Percentiles rank a stretch among this genome's conserved stretches.
phyloP scores from a whole-genome alignment of 2,329 filamentous ascomycete genomes.

The Berkeleyomyces basicola region DNA sequence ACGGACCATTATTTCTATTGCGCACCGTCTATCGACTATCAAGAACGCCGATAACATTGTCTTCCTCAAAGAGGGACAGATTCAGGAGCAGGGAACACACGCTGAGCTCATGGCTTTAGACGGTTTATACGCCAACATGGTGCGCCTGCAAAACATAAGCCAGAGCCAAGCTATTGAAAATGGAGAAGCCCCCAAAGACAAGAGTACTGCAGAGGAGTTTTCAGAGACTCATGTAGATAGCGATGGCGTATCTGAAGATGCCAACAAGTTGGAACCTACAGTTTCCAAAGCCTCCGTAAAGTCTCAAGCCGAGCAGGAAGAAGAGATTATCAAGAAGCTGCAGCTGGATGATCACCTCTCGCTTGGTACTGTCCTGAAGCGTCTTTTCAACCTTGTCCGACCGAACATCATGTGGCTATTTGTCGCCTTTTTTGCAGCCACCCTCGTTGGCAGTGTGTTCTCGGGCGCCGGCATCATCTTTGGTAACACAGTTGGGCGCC shows the following conservation, averaged over 20 bases:
- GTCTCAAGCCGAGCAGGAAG: constrained; percentile 20
- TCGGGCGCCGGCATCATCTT: constrained; percentile 37
- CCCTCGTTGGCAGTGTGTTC: constrained; percentile 40
- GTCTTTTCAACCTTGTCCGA: constrained; percentile 23
- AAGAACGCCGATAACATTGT: constrained; percentile 50
- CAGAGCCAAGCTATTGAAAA: constrained; percentile 15
- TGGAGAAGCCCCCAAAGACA: constrained; percentile 17
- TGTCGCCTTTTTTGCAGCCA: constrained; percentile 25
- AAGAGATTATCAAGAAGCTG: constrained; percentile 20
- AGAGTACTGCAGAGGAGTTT: constrained; percentile 18
- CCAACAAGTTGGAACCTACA: constrained; percentile 22
- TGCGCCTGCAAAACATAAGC: constrained; percentile 26
- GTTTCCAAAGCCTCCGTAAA: constrained; percentile 25
- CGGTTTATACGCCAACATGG: constrained; percentile 35
- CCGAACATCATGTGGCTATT: constrained; percentile 25
- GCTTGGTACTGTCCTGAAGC: constrained; percentile 24
- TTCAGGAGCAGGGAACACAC: constrained; percentile 49
- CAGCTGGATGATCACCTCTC: constrained; percentile 27
- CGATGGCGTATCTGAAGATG: constrained; percentile 19
- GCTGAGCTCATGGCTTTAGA: constrained; percentile 37
- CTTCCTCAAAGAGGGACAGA: constrained; percentile 42
- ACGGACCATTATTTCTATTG: constrained; percentile 50
- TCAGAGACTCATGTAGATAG: constrained; percentile 23
- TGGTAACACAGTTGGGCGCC: constrained; percentile 24
- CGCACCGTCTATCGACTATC: constrained; percentile 44